phyloP scores from a whole-genome alignment of 768 basidiomycete species.

The Pulveroboletus ravenelii region DNA sequence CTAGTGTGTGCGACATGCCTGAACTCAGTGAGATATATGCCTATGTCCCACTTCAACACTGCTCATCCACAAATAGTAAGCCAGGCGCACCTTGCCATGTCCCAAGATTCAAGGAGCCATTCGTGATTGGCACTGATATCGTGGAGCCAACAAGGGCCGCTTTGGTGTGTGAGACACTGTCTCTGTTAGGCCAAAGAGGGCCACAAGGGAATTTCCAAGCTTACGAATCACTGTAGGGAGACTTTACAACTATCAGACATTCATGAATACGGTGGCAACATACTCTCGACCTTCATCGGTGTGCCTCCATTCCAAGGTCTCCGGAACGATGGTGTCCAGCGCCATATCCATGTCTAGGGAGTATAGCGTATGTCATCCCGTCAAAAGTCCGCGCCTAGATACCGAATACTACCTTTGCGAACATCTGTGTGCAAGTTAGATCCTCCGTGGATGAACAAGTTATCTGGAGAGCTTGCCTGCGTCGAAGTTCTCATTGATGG shows the following conservation, averaged over 20 bases:
- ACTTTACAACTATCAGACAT: background rate
- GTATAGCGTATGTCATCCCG: constrained; percentile 33
- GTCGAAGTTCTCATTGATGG: constrained; percentile 89
- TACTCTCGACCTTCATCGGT: constrained; percentile 92
- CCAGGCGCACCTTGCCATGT: constrained; percentile 79
- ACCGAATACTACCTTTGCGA: constrained; percentile 36
- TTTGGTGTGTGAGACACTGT: constrained; percentile 87
- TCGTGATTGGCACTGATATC: constrained; percentile 78
- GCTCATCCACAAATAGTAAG: background rate
- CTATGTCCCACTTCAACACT: constrained; percentile 28
- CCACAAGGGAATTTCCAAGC: constrained; percentile 19
- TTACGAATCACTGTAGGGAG: constrained; percentile 64
- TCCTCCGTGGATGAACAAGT: background rate
- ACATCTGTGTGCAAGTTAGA: constrained; percentile 33
- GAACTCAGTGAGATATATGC: constrained; percentile 88
- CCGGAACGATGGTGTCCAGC: constrained; percentile 83
- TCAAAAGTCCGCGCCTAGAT: background rate
- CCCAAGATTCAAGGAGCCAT: constrained; percentile 73
- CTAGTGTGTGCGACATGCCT: constrained; percentile 62
- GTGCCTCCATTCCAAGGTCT: constrained; percentile 75
- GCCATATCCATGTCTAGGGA: constrained; percentile 90
- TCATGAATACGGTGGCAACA: constrained; percentile 8
- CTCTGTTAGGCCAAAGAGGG: background rate
- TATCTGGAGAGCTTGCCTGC: constrained; percentile 43
- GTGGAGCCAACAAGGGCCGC: constrained; percentile 80